Evolutionary conservation across 2,329 filamentous ascomycete species (phyloP), one percentile per base, ranked within the genome.

Genomic region (Seiridium unicorne): DNA sequence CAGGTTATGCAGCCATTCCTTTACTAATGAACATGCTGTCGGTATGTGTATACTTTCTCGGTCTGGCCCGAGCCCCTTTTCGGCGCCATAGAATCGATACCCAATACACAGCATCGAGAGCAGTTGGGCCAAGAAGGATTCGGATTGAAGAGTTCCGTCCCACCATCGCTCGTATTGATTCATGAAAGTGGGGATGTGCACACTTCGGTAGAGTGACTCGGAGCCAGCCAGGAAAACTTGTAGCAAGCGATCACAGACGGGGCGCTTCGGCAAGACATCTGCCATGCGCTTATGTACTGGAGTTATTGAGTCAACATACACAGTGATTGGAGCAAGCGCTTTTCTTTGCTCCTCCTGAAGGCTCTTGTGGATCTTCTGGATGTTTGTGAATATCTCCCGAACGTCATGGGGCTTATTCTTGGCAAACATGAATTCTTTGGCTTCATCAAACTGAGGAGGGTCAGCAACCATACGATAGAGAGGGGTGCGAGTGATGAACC

Each of bases 231-330:
- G 73, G 63, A 85, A 85, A 1, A 78, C 72, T 6, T 76, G 70
- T 3, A 85, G 65, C 3, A 85, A 74, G 11, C 78, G 75, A 64
- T 84, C 82, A 69, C 83, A 86, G 7, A 82, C 77, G 1, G 72
- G 60, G 66, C 77, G 81, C 38, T 76, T 79, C 0, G 83, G 83
- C 18, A 85, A 66, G 11, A 85, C 83, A 60, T 85, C 82, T 36
- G 76, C 77, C 83, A 86, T 86, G 51, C 83, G 81, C 68, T 84
- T 84, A 60, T 79, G 79, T 2, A 85, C 76, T 0, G 83, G 82
- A 68, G 83, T 81, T 74, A 84, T 81, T n/a, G 82, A 85, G 65
- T 85, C 81, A 35, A 84, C 82, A 64, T 81, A 85, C 38, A 85
- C 82, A 3, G 81, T 76, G 49, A 85, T 84, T 0, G 83, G 82